Evolutionary conservation across 768 basidiomycete species (phyloP).

Genomic region (Tephrocybe sp.): DNA sequence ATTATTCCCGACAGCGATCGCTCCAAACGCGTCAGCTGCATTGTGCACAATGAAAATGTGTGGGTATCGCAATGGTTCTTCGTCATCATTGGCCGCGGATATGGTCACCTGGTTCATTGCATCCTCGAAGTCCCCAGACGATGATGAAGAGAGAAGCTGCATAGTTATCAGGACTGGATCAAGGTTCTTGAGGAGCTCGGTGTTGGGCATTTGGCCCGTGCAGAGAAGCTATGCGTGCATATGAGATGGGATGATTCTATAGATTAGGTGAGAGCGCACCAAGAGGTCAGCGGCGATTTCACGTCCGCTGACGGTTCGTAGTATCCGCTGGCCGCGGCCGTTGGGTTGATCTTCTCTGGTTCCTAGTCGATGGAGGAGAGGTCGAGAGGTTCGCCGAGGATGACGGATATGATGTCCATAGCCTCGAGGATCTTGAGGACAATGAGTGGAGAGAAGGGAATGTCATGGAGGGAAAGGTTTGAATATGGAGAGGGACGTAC

Average conservation of each 20-base stretch:
- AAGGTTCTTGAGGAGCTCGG: constrained; percentile 44
- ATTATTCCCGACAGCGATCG: too few relatives aligned
- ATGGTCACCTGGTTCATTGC: too few relatives aligned
- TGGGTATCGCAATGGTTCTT: too few relatives aligned
- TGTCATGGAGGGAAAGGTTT: neutral
- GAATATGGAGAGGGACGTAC: neutral
- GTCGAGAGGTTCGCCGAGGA: too few relatives aligned
- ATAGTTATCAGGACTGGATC: constrained; percentile 39
- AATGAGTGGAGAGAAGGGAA: too few relatives aligned
- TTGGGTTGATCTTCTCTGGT: constrained; percentile 28
- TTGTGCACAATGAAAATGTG: too few relatives aligned
- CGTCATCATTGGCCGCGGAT: too few relatives aligned
- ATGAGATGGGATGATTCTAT: too few relatives aligned
- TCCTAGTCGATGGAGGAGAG: too few relatives aligned
- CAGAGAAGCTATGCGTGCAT: constrained; percentile 48
- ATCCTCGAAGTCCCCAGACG: too few relatives aligned
- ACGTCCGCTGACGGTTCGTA: constrained; percentile 50
- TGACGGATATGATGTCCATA: constrained; percentile 40
- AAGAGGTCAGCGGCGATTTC: constrained; percentile 54
- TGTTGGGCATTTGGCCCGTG: constrained; percentile 63
- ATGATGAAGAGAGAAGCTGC: constrained; percentile 37
- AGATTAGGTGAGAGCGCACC: constrained; percentile 33
- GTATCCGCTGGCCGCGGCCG: constrained; percentile 29
- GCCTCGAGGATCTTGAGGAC: constrained; percentile 39
- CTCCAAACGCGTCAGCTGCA: too few relatives aligned